Evolutionary conservation across 495 filamentous ascomycete genomes (phyloP).

Genomic region (Penicillium nucicola): DNA sequence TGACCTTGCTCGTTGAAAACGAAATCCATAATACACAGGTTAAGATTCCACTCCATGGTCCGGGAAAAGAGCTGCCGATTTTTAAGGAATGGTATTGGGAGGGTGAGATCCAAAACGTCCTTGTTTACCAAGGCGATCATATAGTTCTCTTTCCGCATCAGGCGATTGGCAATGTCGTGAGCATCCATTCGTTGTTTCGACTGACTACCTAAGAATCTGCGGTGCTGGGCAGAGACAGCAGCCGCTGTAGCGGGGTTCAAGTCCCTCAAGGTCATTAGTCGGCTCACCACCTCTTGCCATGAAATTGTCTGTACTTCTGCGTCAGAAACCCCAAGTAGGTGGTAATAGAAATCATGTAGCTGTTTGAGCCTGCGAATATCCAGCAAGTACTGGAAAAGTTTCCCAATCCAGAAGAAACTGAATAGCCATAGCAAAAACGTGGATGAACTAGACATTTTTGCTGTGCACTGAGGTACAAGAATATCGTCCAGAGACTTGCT

Average conservation of each 20-base stretch:
- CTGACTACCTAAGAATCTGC: slow-evolving; percentile 72
- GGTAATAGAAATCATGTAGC: slow-evolving; percentile 84
- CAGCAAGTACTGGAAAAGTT: slow-evolving; percentile 68
- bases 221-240: slow-evolving; percentile 55
- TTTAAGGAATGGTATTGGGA: slow-evolving; percentile 79
- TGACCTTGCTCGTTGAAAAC: slow-evolving; percentile 88
- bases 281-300: slow-evolving; percentile 90
- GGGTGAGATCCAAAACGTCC: slow-evolving; percentile 81
- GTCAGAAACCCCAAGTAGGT: slow-evolving; percentile 84
- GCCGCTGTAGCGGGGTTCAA: slow-evolving; percentile 80
- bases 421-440: slow-evolving; percentile 83
- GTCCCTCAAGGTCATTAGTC: slow-evolving; percentile 84
- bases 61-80: slow-evolving; percentile 76
- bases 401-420: slow-evolving; percentile 82
- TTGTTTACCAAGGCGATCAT: slow-evolving; percentile 96
- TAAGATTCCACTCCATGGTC: slow-evolving; percentile 84
- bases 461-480: slow-evolving; percentile 76
- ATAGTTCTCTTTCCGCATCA: slow-evolving; percentile 97
- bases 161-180: slow-evolving; percentile 91
- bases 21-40: slow-evolving; percentile 85
- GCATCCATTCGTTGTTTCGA: slow-evolving; percentile 96
- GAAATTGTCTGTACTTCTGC: slow-evolving; percentile 92
- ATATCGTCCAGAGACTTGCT: slow-evolving; percentile 76
- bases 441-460: slow-evolving; percentile 76
- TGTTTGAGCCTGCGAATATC: slow-evolving; percentile 71